These are phyloP conservation scores for Yamadazyma spencermartinsiae DNA, from an alignment of 1,139 yeast species.

Conservation along the genomic window DNA sequence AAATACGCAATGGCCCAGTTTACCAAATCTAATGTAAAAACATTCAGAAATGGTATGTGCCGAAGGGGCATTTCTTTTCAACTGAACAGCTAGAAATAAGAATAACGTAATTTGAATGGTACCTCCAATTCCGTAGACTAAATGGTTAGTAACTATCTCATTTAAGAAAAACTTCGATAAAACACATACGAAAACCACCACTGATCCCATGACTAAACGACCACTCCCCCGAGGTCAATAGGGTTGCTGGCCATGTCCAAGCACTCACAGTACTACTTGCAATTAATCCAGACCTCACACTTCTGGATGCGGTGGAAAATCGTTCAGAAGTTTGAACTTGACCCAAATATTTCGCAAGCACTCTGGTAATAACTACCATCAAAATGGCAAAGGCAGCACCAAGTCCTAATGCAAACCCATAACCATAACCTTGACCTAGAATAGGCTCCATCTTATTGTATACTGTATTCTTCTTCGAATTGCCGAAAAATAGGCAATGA, in stretches of 20 bases:
- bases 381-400: constrained; percentile 43
- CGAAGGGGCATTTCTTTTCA: constrained; percentile 69
- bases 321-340: constrained; percentile 40
- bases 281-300: constrained; percentile 36
- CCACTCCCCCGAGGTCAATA: constrained; percentile 35
- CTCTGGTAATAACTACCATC: constrained; percentile 33
- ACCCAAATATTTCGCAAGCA: constrained; percentile 30
- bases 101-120: constrained; percentile 71
- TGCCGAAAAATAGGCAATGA: no score
- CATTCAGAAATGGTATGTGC: constrained; percentile 79
- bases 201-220: constrained; percentile 30
- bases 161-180: no score
- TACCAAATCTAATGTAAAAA: constrained; percentile 69
- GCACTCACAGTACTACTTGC: constrained; percentile 38
- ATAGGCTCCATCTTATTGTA: constrained; percentile 18
- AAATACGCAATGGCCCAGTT: constrained; percentile 22
- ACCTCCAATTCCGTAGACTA: constrained; percentile 75
- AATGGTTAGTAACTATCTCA: no score
- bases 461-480: not conserved
- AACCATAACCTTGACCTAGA: constrained; percentile 29
- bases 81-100: constrained; percentile 72
- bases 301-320: constrained; percentile 41
- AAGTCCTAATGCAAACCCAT: constrained; percentile 39
- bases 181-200: constrained; percentile 49
- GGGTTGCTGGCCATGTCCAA: constrained; percentile 46